A percentile compares a stretch with the other conserved stretches of the same genome.
These are phyloP conservation scores for Colletotrichum abscissum DNA, from an alignment of 2,329 filamentous ascomycete species.

Conservation along the genomic window DNA sequence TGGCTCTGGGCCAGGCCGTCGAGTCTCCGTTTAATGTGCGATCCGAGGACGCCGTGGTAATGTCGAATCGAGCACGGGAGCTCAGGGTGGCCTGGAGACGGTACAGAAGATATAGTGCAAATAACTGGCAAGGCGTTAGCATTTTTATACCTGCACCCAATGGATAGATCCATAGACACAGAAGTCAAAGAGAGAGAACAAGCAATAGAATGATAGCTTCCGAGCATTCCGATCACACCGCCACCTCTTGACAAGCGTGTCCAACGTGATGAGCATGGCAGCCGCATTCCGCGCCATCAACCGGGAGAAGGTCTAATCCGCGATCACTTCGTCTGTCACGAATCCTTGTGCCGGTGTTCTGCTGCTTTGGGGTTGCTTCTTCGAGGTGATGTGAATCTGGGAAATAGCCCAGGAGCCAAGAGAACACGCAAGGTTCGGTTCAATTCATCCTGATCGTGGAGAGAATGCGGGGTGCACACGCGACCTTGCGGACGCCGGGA, in stretches of 20 bases:
- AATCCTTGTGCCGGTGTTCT: background rate
- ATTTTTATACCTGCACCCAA: constrained; percentile 14
- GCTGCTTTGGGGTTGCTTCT: background rate
- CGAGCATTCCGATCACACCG: constrained; percentile 18
- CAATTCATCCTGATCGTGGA: background rate
- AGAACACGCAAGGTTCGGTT: background rate
- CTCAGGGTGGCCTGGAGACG: background rate
- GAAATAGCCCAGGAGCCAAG: background rate
- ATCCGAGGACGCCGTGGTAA: background rate
- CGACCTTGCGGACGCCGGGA: background rate
- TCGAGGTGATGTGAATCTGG: background rate
- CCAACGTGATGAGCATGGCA: background rate
- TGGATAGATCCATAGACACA: constrained; percentile 24
- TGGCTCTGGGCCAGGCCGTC: background rate
- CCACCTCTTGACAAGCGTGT: background rate
- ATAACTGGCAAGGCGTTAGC: constrained; percentile 28
- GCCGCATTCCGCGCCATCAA: background rate
- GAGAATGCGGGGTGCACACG: constrained; percentile 25
- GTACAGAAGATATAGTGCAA: background rate
- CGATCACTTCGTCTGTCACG: background rate
- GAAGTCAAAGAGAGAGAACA: constrained; percentile 9
- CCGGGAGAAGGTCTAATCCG: background rate
- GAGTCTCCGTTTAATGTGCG: constrained; percentile 16
- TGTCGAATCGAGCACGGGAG: background rate
- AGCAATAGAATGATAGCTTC: constrained; percentile 14